Evolutionary conservation across 2,329 filamentous ascomycete genomes (phyloP).

Genomic region (Venturia aucupariae): DNA sequence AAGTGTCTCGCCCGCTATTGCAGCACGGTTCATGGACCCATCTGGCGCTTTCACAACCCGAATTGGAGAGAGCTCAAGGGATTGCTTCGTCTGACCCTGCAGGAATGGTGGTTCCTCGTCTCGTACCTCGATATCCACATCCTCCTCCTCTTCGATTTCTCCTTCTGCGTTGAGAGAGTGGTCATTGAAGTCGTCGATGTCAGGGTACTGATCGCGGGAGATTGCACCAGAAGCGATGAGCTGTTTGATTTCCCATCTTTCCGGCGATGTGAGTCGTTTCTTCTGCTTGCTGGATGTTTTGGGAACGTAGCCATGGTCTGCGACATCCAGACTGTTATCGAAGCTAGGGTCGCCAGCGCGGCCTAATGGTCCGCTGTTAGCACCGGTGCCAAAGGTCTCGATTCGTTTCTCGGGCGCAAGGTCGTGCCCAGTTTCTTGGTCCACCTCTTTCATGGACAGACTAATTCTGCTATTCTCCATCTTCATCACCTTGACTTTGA

Average conservation of each 20-base stretch:
- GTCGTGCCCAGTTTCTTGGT: conserved; percentile 80
- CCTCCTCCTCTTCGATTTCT: conserved; percentile 86
- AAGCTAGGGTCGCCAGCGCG: conserved; percentile 39
- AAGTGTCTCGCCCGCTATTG: conserved; percentile 82
- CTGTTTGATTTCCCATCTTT: conserved; percentile 95
- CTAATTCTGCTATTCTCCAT: conserved; percentile 75
- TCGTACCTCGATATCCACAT: conserved; percentile 91
- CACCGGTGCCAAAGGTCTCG: conserved; percentile 81
- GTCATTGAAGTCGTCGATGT: conserved; percentile 89
- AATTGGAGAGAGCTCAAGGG: conserved; percentile 87
- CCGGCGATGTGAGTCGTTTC: conserved; percentile 92
- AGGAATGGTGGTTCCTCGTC: conserved; percentile 97
- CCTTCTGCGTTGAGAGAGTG: conserved; percentile 77
- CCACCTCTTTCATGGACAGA: conserved; percentile 94
- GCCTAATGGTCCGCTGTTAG: conserved; percentile 77
- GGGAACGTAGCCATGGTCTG: conserved; percentile 49
- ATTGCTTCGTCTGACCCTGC: conserved; percentile 92
- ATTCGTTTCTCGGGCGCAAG: conserved; percentile 68
- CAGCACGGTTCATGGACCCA: conserved; percentile 93
- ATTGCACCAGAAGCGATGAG: conserved; percentile 91
- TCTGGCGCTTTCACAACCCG: conserved; percentile 95
- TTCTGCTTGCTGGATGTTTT: conserved; percentile 44
- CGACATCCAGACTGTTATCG: conserved; percentile 48
- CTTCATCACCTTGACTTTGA: conserved; percentile 88
- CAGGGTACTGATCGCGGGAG: conserved; percentile 87